Conservation (phyloP, 192 early-diverging fungal species). For the Gorgonomyces haynaldii region DNA sequence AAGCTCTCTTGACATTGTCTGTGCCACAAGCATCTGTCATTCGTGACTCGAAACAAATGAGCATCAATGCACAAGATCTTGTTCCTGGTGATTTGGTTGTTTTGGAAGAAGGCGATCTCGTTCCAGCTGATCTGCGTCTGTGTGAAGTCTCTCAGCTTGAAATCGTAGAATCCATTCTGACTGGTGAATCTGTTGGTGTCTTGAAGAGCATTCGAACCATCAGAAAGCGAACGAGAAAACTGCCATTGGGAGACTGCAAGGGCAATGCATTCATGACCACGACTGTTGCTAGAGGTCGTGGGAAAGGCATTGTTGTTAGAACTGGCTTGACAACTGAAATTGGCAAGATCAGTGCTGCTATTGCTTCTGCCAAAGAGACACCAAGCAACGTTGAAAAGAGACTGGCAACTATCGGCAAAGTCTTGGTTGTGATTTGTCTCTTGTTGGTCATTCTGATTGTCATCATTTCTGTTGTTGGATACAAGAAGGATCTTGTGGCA, state of each 20-base stretch:
- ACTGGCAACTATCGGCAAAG: constrained; percentile 67
- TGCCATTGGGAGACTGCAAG: constrained; percentile 85
- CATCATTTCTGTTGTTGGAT: constrained; percentile 61
- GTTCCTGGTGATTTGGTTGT: constrained; percentile 88
- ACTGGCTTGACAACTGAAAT: constrained; percentile 85
- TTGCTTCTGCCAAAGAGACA: constrained; percentile 37
- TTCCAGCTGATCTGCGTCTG: constrained; percentile 84
- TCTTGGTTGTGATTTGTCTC: constrained; percentile 73
- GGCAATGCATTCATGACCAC: constrained; percentile 97
- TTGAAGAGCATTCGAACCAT: constrained; percentile 60
- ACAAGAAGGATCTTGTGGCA: constrained; percentile 49
- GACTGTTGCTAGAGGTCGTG: constrained; percentile 78
- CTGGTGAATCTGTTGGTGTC: constrained; percentile 80
- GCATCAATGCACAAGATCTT: constrained; percentile 63
- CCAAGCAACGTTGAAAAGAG: constrained; percentile 41
- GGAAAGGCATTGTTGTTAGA: constrained; percentile 83
- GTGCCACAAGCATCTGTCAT: constrained; percentile 64
- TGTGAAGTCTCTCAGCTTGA: constrained; percentile 77
- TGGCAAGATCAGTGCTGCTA: constrained; percentile 84
- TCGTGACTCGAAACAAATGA: constrained; percentile 62
- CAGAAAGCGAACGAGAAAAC: constrained; percentile 49
- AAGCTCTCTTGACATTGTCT: constrained; percentile 76
- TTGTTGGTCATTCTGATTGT: constrained; percentile 74
- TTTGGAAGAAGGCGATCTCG: constrained; percentile 86
- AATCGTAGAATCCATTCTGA: constrained; percentile 83